phyloP scores from a whole-genome alignment of 306 rosid genomes.

The Fagus sylvatica region DNA sequence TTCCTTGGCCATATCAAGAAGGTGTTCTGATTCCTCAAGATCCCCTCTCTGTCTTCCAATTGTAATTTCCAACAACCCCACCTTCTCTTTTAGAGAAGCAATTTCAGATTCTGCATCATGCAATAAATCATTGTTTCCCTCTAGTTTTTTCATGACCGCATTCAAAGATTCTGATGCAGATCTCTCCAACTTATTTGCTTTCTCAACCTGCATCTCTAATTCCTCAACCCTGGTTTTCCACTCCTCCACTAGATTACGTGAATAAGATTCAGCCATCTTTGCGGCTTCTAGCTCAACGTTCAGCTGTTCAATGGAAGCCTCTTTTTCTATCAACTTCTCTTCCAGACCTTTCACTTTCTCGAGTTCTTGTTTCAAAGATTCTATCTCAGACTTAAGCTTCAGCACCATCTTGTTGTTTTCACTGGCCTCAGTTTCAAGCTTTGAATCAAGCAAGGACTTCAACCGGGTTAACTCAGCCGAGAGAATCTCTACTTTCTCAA shows the following conservation, averaged over 20 bases:
- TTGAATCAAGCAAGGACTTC: conserved; percentile 72
- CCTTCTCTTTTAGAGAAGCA: conserved; percentile 67
- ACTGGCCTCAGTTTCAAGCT: conserved; percentile 64
- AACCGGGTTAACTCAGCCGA: conserved; percentile 64
- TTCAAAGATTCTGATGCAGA: conserved; percentile 83
- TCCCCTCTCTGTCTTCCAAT: conserved; percentile 67
- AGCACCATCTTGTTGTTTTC: conserved; percentile 50
- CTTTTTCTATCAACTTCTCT: conserved; percentile 60
- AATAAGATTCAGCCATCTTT: conserved; percentile 82
- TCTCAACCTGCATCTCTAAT: conserved; percentile 59
- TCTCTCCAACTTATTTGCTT: conserved; percentile 72
- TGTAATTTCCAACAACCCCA: conserved; percentile 77
- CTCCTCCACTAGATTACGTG: conserved; percentile 68
- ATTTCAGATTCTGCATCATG: conserved; percentile 74
- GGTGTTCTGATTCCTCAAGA: conserved; percentile 64
- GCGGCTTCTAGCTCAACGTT: conserved; percentile 86
- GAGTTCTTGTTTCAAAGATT: conserved; percentile 57
- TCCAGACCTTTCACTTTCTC: conserved; percentile 52
- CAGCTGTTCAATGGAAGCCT: conserved; percentile 67
- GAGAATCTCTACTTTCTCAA: conserved; percentile 72
- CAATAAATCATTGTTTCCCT: conserved; percentile 66
- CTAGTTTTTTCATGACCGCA: conserved; percentile 66
- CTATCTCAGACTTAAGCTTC: conserved; percentile 64
- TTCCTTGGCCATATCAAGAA: conserved; percentile 53
- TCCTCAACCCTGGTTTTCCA: conserved; percentile 64